phyloP scores from a whole-genome alignment of 2,329 filamentous ascomycete genomes.

The Fusarium buxicola region DNA sequence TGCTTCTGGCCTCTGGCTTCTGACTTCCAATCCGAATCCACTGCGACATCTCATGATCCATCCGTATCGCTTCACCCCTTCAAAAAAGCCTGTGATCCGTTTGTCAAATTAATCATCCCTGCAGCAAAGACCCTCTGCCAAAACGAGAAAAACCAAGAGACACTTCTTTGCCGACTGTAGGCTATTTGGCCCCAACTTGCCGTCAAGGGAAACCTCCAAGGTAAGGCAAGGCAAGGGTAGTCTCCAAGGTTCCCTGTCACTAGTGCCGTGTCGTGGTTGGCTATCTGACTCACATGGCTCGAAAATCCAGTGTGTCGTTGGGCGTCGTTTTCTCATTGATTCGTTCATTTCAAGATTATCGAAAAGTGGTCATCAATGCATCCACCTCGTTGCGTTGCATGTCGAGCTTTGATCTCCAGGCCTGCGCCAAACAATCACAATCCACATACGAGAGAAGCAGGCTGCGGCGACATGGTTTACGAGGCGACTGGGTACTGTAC shows the following conservation, averaged over 20 bases:
- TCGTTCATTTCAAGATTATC: constrained; percentile 31
- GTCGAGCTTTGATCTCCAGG: constrained; percentile 20
- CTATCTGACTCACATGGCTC: constrained; percentile 9
- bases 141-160: constrained; percentile 21
- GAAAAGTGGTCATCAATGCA: constrained; percentile 39
- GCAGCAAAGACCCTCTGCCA: constrained; percentile 26
- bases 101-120: constrained; percentile 20
- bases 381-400: constrained; percentile 32
- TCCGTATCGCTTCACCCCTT: constrained; percentile 37
- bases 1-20: constrained; percentile 7
- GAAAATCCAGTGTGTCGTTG: not conserved
- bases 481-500: constrained; percentile 39
- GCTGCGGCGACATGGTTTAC: constrained; percentile 44
- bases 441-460: constrained; percentile 41
- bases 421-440: constrained; percentile 23
- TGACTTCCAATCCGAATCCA: constrained; percentile 29
- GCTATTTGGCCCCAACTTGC: constrained; percentile 8
- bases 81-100: constrained; percentile 1
- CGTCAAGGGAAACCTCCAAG: constrained; percentile 30
- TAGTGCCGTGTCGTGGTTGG: constrained; percentile 32
- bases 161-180: constrained; percentile 12
- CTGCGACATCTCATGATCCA: constrained; percentile 33
- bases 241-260: constrained; percentile 23
- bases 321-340: constrained; percentile 21
- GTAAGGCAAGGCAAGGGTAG: constrained; percentile 9